These are phyloP conservation scores for Capsicum chinense DNA, from an alignment of 257 asterid species.

Conservation along the genomic window DNA sequence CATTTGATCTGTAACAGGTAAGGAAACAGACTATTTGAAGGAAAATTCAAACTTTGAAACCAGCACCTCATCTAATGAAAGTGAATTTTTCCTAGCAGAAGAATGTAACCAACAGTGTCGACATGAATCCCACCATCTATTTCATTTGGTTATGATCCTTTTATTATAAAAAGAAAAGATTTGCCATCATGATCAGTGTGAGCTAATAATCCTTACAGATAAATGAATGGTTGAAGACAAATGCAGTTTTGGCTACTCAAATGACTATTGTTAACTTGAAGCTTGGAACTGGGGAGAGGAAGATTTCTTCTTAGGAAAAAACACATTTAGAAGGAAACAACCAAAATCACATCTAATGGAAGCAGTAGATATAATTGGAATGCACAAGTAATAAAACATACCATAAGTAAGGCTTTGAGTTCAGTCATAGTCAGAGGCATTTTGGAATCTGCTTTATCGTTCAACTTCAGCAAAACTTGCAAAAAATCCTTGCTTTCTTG, in stretches of 20 bases:
- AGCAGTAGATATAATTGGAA: not conserved
- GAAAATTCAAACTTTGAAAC: too few species aligned
- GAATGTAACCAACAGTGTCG: too few species aligned
- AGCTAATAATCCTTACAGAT: not conserved
- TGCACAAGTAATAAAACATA: conserved; percentile 24
- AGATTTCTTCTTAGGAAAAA: not conserved
- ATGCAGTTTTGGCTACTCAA: not conserved
- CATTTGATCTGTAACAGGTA: too few species aligned
- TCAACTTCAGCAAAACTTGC: conserved; percentile 58
- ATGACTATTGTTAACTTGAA: not conserved
- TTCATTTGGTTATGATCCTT: not conserved
- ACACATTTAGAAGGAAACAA: not conserved
- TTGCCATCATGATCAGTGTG: not conserved
- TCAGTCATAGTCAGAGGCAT: conserved; percentile 58
- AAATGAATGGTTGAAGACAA: not conserved
- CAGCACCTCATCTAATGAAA: too few species aligned
- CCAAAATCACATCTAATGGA: not conserved
- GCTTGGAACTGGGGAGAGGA: not conserved
- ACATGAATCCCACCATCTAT: too few species aligned
- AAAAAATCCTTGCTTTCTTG: conserved; percentile 57
- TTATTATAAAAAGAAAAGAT: not conserved
- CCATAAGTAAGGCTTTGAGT: conserved; percentile 77
- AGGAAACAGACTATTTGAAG: too few species aligned
- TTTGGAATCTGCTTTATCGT: conserved; percentile 55
- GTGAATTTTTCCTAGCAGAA: too few species aligned